Evolutionary conservation across 139 green algal species (phyloP), one percentile per base, ranked within the genome.

Genomic region (Edaphochlamys debaryana): DNA sequence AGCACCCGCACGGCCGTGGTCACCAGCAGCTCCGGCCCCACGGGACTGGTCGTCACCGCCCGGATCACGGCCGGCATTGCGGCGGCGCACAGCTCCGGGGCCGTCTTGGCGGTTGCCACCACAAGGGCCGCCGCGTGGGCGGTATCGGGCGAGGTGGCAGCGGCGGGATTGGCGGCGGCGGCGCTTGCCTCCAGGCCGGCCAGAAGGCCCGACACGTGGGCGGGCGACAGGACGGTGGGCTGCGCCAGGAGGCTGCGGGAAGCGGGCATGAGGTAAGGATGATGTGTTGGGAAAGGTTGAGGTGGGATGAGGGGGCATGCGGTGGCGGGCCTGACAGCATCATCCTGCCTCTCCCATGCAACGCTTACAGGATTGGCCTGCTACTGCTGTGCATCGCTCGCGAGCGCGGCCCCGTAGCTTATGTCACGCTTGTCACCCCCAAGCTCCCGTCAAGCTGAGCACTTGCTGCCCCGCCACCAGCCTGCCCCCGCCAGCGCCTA

Each of bases 181-280:
- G 40, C 64, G n/a, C 66, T 36, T 34, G 25, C 48, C 8, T 69
- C 71, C n/a, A 88, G 69, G 17, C 81, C 37, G 50, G 93, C 79
- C 32, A 82, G 13, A 36, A 95, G 81, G 3, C 83, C 93, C 17
- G 72, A 38, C n/a, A 96, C 36, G 41, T 89, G 74, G 50, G 92
- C 80, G 8, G 82, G 80, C 6, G 90, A 42, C 30, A 97, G 67
- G 41, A 97, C 85, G 15, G 67, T 90, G 66, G 88, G 91, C 15
- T 84, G 88, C 20, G 94, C 75, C 41, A 85, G 75, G 32, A 60
- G 41, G 30, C 82, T n/a, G n/a, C n/a, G n/a, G n/a, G n/a, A n/a
- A n/a, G n/a, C n/a, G n/a, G n/a, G n/a, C n/a, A n/a, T n/a, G n/a
- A n/a, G n/a, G n/a, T n/a, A n/a, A n/a, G n/a, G n/a, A n/a, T n/a